These are phyloP conservation scores for Taiozyma sp. DNA, from an alignment of 1,139 yeast species.

Conservation along the genomic window DNA sequence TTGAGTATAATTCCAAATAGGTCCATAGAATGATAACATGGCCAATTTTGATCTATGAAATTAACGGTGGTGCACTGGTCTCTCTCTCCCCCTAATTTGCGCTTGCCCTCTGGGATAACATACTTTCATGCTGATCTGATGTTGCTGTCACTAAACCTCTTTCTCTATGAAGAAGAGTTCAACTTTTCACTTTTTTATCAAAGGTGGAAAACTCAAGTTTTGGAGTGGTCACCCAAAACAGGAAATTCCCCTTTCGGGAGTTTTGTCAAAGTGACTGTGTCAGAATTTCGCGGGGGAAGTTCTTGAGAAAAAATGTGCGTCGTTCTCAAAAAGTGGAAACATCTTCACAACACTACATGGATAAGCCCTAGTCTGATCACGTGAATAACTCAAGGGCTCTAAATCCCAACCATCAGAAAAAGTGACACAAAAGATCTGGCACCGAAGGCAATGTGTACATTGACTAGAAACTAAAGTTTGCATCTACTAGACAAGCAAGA, in stretches of 20 bases:
- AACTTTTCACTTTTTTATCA: background rate
- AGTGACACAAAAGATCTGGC: background rate
- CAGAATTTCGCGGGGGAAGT: background rate
- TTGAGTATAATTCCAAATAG: background rate
- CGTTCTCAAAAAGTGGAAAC: background rate
- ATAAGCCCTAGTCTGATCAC: background rate
- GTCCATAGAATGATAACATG: background rate
- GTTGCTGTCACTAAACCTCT: slow-evolving; percentile 6
- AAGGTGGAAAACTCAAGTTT: background rate
- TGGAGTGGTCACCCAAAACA: slow-evolving; percentile 7
- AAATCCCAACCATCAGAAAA: background rate
- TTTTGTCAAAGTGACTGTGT: slow-evolving; percentile 3
- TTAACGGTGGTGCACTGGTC: background rate
- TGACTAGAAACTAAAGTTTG: background rate
- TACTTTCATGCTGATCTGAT: slow-evolving; percentile 23
- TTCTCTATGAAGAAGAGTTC: slow-evolving; percentile 6
- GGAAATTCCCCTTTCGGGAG: slow-evolving; percentile 3
- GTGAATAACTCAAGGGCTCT: background rate
- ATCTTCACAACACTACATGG: slow-evolving; percentile 4
- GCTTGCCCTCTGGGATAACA: slow-evolving; percentile 6
- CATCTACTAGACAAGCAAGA: background rate
- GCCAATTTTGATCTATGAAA: background rate
- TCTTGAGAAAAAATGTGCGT: background rate
- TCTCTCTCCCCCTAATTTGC: background rate
- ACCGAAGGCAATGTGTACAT: background rate